phyloP scores from a whole-genome alignment of 2,329 filamentous ascomycete genomes.

The Aspergillus calidoustus region DNA sequence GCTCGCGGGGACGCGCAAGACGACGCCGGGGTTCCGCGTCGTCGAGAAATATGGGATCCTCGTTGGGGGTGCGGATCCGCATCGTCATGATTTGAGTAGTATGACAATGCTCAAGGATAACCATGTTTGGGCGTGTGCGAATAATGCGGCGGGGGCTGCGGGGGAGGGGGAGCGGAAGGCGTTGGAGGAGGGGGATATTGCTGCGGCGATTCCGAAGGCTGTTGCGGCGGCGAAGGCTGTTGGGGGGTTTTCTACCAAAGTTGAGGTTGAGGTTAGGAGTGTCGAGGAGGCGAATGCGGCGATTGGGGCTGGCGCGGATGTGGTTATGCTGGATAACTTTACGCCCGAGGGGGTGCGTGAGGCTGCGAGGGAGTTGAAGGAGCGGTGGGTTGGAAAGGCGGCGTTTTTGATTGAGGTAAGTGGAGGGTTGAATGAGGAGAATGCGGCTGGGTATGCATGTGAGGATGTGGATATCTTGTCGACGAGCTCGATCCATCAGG shows the following conservation, averaged over 20 bases:
- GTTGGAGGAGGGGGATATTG: conserved; percentile 33
- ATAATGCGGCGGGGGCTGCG: conserved; percentile 35
- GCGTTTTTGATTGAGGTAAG: conserved; percentile 87
- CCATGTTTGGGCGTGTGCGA: conserved; percentile 86
- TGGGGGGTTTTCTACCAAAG: conserved; percentile 88
- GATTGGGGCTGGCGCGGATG: conserved; percentile 85
- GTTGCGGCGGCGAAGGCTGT: conserved; percentile 81
- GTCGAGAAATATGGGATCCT: conserved; percentile 99
- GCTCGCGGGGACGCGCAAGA: conserved; percentile 95
- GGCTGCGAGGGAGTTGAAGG: conserved; percentile 76
- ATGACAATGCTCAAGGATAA: conserved; percentile 99
- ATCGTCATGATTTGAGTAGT: conserved; percentile 85
- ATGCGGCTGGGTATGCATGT: conserved; percentile 74
- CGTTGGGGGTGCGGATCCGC: conserved; percentile 87
- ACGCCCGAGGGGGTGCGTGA: conserved; percentile 74
- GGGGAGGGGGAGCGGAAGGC: conserved; percentile 22
- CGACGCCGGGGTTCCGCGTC: conserved; percentile 90
- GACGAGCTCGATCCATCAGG: conserved; percentile 95
- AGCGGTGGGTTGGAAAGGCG: conserved; percentile 68
- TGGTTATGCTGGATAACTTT: conserved; percentile 98
- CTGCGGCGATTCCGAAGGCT: conserved; percentile 77
- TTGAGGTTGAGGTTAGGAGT: conserved; percentile 93
- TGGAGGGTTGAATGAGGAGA: conserved; percentile 83
- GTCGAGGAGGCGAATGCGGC: conserved; percentile 90
- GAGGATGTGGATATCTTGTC: conserved; percentile 92